Base-by-base conservation (phyloP, 2,329 filamentous ascomycete genomes). In the Fusarium musae region DNA sequence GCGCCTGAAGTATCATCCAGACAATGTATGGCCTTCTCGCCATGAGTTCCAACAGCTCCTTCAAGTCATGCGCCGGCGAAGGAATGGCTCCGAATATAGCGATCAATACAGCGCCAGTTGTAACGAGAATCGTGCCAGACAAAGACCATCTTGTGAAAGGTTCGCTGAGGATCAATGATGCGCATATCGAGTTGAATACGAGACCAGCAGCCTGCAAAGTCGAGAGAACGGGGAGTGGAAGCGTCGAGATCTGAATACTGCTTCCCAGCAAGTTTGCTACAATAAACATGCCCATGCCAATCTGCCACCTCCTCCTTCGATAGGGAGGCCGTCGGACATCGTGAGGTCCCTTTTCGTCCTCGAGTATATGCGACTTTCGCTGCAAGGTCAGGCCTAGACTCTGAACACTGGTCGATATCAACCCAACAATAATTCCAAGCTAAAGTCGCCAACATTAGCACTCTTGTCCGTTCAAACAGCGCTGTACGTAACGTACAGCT, bases 141-240 rank as follows among this genome's bases (percentile, higher is more conserved):
- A 97, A 87, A n/a, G 96, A 98, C 88, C 95, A 97, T 81, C 89
- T 90, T 59, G 96, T 98, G 83, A 98, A 99, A 9, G 95, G 94
- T 83, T 99, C 96, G 79, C 93, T 92, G 53, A 99, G 89, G 78
- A 98, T 94, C 64, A 98, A 85, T 49, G 95, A 97, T 70, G 96
- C 96, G 87, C 97, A 97, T 82, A 98, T 94, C 64, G 96, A 97
- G 86, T 99, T 99, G 87, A 99, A 99, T 70, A 99, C 96, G 62
- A 99, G 88, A 49, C 96, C 96, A 7, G 96, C 97, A 23, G 96
- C 96, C 84, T 99, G 96, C 42, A 99, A 86, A 2, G 96, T 98
- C 63, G 96, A 98, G 39, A 99, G 89, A 10, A 99, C 95, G 26
- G 96, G 96, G 28, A 99, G 87, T 21, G 96, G 96, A 49, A 99